Evolutionary conservation across 495 filamentous ascomycete genomes (phyloP).

Genomic region (Talaromyces ruber): DNA sequence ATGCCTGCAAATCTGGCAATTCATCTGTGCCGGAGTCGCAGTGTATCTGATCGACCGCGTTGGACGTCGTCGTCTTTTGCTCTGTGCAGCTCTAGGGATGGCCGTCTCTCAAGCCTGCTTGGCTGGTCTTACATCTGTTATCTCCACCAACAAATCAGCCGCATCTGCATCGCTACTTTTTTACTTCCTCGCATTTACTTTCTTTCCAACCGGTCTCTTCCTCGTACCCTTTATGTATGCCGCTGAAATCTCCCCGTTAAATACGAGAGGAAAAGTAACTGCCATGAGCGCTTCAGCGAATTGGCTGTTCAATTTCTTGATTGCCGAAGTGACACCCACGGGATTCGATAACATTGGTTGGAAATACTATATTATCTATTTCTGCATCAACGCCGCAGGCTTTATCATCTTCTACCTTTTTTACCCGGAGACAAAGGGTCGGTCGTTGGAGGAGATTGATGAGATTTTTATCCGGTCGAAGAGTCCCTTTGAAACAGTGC

Average conservation of each 20-base stretch:
- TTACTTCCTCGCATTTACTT: constrained; percentile 55
- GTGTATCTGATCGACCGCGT: constrained; percentile 18
- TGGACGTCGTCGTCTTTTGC: constrained; percentile 41
- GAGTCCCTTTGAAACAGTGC: constrained; percentile 13
- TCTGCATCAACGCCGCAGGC: constrained; percentile 52
- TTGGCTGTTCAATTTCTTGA: constrained; percentile 28
- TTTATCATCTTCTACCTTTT: constrained; percentile 52
- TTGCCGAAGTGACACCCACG: constrained; percentile 55
- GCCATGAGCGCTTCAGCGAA: constrained; percentile 43
- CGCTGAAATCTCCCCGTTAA: constrained; percentile 55
- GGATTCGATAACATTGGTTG: constrained; percentile 52
- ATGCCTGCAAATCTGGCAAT: constrained; percentile 20
- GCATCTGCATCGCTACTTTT: constrained; percentile 38
- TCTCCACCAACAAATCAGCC: constrained; percentile 12
- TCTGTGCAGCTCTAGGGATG: constrained; percentile 56
- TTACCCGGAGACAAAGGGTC: constrained; percentile 56
- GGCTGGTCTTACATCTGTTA: constrained; percentile 25
- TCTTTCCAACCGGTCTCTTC: constrained; percentile 59
- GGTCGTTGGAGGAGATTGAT: constrained; percentile 60
- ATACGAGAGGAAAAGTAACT: constrained; percentile 53
- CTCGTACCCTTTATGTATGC: constrained; percentile 57
- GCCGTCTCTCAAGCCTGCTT: constrained; percentile 50
- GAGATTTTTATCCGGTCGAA: constrained; percentile 49
- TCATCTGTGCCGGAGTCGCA: constrained; percentile 15
- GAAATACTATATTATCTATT: constrained; percentile 54